phyloP scores from a whole-genome alignment of 805 yeast species.

The Monosporozyma solicola region DNA sequence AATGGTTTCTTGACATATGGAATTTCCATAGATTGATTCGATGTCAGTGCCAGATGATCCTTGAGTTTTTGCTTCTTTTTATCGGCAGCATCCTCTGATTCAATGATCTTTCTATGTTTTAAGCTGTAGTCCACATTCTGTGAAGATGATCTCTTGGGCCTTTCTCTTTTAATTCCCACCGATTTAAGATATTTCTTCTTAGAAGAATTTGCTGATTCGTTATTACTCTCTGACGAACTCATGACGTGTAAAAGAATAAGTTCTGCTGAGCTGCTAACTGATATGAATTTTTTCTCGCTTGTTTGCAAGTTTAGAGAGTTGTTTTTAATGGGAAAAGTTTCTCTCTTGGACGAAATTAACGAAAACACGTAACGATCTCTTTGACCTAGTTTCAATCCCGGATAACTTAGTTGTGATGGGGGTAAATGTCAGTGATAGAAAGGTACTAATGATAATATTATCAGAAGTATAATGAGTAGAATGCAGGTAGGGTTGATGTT shows the following conservation, averaged over 20 bases:
- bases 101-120: slow-evolving; percentile 25
- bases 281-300: not conserved
- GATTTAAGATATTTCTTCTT: not conserved
- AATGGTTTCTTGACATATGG: not conserved
- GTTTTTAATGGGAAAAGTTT: not conserved
- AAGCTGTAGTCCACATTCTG: slow-evolving; percentile 27
- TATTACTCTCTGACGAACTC: not conserved
- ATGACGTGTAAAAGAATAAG: not conserved
- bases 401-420: not conserved
- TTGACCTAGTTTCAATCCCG: not conserved
- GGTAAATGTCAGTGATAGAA: not conserved
- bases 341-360: not conserved
- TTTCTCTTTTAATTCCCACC: slow-evolving; percentile 5
- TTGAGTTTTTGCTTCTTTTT: not conserved
- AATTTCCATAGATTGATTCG: not conserved
- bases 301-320: not conserved
- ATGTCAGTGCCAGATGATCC: not conserved
- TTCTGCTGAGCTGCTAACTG: not conserved
- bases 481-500: not conserved
- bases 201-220: not conserved
- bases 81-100: slow-evolving; percentile 13
- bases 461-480: not conserved
- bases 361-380: not conserved
- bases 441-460: not conserved
- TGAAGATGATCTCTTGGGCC: slow-evolving; percentile 25